phyloP scores from a whole-genome alignment of 352 stramenopile genomes.

The Peronospora destructor region DNA sequence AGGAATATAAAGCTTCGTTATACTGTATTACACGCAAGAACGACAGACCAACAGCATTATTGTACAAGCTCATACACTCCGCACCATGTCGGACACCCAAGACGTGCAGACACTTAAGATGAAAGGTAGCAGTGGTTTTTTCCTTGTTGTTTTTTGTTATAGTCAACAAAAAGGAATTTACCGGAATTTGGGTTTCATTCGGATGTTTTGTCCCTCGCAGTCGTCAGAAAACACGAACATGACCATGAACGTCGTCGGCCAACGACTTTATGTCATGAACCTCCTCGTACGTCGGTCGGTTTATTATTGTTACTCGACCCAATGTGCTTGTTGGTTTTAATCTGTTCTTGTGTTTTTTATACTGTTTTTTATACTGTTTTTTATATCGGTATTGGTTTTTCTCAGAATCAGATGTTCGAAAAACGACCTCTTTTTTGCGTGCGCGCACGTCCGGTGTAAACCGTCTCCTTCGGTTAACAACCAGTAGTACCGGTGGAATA shows the following conservation, averaged over 20 bases:
- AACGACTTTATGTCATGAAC: slow-evolving; percentile 46
- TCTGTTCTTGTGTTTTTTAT: too few species aligned
- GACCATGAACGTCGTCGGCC: slow-evolving; percentile 56
- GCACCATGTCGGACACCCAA: slow-evolving; percentile 31
- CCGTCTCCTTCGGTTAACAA: slow-evolving; percentile 44
- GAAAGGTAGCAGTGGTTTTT: slow-evolving; percentile 30
- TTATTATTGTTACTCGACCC: too few species aligned
- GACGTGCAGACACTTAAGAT: slow-evolving; percentile 54
- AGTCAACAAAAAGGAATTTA: background rate
- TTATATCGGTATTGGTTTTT: too few species aligned
- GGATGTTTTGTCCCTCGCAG: slow-evolving; percentile 4
- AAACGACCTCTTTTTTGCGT: slow-evolving; percentile 47
- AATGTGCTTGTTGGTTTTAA: background rate
- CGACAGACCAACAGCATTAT: background rate
- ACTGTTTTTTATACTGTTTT: too few species aligned
- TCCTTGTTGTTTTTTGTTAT: background rate
- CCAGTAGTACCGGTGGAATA: slow-evolving; percentile 26
- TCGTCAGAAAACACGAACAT: slow-evolving; percentile 58
- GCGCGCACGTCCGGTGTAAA: slow-evolving; percentile 57
- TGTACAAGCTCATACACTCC: background rate
- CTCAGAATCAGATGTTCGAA: slow-evolving; percentile 47
- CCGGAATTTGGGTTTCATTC: background rate
- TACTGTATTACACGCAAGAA: background rate
- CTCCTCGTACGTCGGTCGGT: slow-evolving; percentile 45
- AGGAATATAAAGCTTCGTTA: too few species aligned